phyloP scores from a whole-genome alignment of 192 early-diverging fungal species.

The Irineochytrium annulatum region DNA sequence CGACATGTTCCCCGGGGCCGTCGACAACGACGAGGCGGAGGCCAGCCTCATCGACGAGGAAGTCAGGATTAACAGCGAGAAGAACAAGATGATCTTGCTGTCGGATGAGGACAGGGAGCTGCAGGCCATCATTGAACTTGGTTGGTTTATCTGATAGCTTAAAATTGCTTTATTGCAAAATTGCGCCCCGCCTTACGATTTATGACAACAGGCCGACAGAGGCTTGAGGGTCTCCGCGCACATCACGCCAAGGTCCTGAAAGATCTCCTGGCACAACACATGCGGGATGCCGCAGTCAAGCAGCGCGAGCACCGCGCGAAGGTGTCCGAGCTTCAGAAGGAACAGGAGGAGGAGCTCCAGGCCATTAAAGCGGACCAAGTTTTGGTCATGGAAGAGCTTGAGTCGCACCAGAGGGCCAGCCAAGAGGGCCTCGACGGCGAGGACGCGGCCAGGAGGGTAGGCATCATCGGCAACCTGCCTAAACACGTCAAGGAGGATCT shows the following conservation, averaged over 20 bases:
- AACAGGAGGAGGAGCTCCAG: conserved; percentile 27
- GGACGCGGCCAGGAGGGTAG: conserved; percentile 4
- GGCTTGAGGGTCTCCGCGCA: not conserved
- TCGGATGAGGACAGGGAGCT: not conserved
- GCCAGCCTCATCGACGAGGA: no score
- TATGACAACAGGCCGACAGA: conserved; percentile 14
- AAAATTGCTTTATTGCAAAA: not conserved
- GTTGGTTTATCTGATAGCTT: no score
- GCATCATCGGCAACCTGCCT: conserved; percentile 15
- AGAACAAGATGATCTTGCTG: not conserved
- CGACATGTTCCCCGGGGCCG: not conserved
- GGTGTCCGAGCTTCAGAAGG: conserved; percentile 18
- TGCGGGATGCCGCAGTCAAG: conserved; percentile 3
- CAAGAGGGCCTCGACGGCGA: conserved; percentile 15
- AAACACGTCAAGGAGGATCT: conserved; percentile 21
- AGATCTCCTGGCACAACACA: conserved; percentile 16
- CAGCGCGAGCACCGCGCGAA: conserved; percentile 20
- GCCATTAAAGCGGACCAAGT: conserved; percentile 22
- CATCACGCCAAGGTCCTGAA: conserved; percentile 17
- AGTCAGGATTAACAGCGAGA: conserved; percentile 1
- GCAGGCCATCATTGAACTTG: not conserved
- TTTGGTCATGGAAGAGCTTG: conserved; percentile 13
- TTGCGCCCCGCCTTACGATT: not conserved
- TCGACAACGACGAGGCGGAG: not conserved
- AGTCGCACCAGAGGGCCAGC: conserved; percentile 10